Conservation (phyloP, 192 early-diverging fungal genomes). For the Lobosporangium transversale region DNA sequence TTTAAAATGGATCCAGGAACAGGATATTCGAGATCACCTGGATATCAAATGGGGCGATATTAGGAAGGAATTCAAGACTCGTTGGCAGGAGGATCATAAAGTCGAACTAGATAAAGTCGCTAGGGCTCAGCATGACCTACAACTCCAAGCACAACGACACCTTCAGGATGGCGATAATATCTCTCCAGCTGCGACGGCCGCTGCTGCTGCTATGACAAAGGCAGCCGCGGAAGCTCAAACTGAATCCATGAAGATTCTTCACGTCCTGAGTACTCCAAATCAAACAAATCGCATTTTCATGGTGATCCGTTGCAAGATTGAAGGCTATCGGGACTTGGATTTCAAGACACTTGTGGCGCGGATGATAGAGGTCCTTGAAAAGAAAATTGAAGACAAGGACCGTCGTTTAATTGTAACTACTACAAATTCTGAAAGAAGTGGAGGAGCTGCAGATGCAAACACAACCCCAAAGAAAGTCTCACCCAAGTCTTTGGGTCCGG, state of each 20-base stretch:
- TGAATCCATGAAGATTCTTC: conserved; percentile 8
- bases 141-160: background rate
- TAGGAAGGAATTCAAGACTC: conserved; percentile 5
- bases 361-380: conserved; percentile 5
- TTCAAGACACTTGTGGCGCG: conserved; percentile 3
- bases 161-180: conserved; percentile 1
- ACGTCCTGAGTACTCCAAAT: background rate
- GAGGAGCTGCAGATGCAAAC: background rate
- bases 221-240: conserved; percentile 9
- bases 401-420: background rate
- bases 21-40: background rate
- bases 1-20: conserved; percentile 5
- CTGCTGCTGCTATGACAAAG: conserved; percentile 9
- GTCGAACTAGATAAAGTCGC: conserved; percentile 2
- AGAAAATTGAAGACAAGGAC: background rate
- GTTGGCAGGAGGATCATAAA: conserved; percentile 7
- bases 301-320: conserved; percentile 2
- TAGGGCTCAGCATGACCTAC: conserved; percentile 8
- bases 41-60: conserved; percentile 16
- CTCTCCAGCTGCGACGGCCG: background rate
- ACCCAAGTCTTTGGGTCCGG: background rate
- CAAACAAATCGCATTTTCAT: background rate
- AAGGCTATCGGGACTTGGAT: conserved; percentile 8
- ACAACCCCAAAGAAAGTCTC: background rate
- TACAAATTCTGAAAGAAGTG: background rate